Percentiles rank a stretch among this genome's conserved stretches.
phyloP scores from a whole-genome alignment of 2,329 filamentous ascomycete genomes.

The Sporothrix dimorphospora region DNA sequence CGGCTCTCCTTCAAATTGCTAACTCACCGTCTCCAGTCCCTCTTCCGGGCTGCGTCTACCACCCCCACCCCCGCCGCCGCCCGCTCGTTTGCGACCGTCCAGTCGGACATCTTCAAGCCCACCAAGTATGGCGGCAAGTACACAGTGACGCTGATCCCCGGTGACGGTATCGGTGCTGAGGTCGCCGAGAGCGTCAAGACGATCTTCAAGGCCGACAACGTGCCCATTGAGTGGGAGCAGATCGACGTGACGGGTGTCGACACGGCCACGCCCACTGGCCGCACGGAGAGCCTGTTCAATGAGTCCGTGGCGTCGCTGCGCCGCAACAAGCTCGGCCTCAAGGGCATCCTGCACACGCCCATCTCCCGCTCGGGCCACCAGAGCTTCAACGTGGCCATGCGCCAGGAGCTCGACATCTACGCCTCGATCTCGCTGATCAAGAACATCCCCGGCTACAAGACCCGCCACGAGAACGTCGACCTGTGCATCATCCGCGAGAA shows the following conservation, averaged over 20 bases:
- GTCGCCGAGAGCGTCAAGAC: conserved; percentile 98
- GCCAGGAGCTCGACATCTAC: conserved; percentile 99
- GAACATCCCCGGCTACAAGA: conserved; percentile 99
- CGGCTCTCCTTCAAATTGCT: background rate
- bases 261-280: conserved; percentile 69
- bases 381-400: conserved; percentile 98
- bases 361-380: conserved; percentile 96
- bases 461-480: conserved; percentile 95
- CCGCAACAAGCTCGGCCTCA: conserved; percentile 98
- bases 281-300: conserved; percentile 92
- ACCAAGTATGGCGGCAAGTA: conserved; percentile 99
- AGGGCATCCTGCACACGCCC: conserved; percentile 98
- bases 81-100: conserved; percentile 75
- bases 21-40: conserved; percentile 46
- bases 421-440: conserved; percentile 97
- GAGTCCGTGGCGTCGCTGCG: conserved; percentile 93
- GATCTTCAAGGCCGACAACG: conserved; percentile 99
- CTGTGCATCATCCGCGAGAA: conserved; percentile 99
- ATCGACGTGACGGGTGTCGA: conserved; percentile 92
- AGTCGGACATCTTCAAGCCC: conserved; percentile 97
- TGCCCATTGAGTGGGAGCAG: conserved; percentile 98
- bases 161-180: conserved; percentile 98
- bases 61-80: conserved; percentile 41
- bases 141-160: conserved; percentile 96
- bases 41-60: conserved; percentile 52